These are phyloP conservation scores for Hansfordia pulvinata DNA, from an alignment of 2,329 filamentous ascomycete genomes.

Conservation along the genomic window DNA sequence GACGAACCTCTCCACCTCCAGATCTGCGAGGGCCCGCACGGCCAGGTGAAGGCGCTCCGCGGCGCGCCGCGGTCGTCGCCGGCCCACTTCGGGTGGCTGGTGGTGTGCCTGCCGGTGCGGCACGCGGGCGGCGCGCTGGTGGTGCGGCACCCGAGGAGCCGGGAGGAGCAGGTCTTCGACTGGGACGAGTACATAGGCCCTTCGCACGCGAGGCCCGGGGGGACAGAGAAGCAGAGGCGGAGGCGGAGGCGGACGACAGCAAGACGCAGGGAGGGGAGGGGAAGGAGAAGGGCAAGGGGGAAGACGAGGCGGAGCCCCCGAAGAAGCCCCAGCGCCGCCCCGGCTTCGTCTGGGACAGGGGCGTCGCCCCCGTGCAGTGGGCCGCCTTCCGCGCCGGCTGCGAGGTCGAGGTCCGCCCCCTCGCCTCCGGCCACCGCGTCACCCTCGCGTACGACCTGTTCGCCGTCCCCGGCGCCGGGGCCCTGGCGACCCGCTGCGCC, in stretches of 20 bases:
- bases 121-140: conserved; percentile 26
- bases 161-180: conserved; percentile 21
- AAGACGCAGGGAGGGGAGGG: too few species aligned
- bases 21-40: conserved; percentile 36
- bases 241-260: too few species aligned
- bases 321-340: too few species aligned
- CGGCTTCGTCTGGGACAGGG: too few species aligned
- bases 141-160: conserved; percentile 26
- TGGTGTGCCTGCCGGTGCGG: conserved; percentile 30
- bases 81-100: conserved; percentile 36
- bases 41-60: conserved; percentile 34
- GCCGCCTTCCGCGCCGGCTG: conserved; percentile 39
- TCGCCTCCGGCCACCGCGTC: conserved; percentile 36
- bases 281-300: too few species aligned
- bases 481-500: conserved; percentile 5
- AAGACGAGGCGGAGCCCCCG: too few species aligned
- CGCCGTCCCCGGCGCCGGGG: conserved; percentile 19
- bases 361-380: conserved; percentile 20
- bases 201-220: too few species aligned
- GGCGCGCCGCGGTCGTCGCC: conserved; percentile 36
- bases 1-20: conserved; percentile 9
- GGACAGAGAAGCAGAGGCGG: too few species aligned
- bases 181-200: too few species aligned
- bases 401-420: conserved; percentile 34
- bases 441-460: conserved; percentile 49